Conservation (phyloP, 2,329 filamentous ascomycete species). For the Waltergamsia citrina region DNA sequence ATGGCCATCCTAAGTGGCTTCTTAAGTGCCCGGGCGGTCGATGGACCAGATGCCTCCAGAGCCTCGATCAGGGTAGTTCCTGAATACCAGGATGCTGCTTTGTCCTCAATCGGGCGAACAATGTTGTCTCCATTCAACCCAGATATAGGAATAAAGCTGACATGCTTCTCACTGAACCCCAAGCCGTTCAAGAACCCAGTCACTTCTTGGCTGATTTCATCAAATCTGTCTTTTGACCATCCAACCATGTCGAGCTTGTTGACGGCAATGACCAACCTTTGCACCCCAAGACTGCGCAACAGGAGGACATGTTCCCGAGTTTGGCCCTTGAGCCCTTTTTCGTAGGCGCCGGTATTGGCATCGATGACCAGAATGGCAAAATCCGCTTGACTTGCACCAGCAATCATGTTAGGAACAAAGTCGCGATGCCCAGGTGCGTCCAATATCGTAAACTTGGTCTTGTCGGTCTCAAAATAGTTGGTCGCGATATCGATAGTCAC, state of each 20-base stretch:
- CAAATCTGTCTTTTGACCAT: constrained; percentile 77
- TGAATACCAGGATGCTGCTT: constrained; percentile 65
- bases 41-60: constrained; percentile 73
- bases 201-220: constrained; percentile 78
- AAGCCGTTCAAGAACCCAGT: constrained; percentile 72
- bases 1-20: constrained; percentile 82
- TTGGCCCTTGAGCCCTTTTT: constrained; percentile 86
- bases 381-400: constrained; percentile 89
- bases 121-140: constrained; percentile 87
- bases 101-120: constrained; percentile 44
- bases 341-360: constrained; percentile 81
- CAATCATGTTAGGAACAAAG: constrained; percentile 99
- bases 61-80: constrained; percentile 74
- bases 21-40: constrained; percentile 53
- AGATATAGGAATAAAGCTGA: constrained; percentile 83
- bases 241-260: constrained; percentile 88
- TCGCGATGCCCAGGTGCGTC: constrained; percentile 92
- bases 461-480: constrained; percentile 86
- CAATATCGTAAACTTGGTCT: constrained; percentile 82
- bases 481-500: constrained; percentile 97
- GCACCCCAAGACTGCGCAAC: constrained; percentile 82
- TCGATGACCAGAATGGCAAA: constrained; percentile 94
- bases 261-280: constrained; percentile 78
- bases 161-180: constrained; percentile 72
- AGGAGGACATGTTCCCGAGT: constrained; percentile 90